These are phyloP conservation scores for Dendrostoma leiphaemia DNA, from an alignment of 2,329 filamentous ascomycete genomes.

Conservation along the genomic window DNA sequence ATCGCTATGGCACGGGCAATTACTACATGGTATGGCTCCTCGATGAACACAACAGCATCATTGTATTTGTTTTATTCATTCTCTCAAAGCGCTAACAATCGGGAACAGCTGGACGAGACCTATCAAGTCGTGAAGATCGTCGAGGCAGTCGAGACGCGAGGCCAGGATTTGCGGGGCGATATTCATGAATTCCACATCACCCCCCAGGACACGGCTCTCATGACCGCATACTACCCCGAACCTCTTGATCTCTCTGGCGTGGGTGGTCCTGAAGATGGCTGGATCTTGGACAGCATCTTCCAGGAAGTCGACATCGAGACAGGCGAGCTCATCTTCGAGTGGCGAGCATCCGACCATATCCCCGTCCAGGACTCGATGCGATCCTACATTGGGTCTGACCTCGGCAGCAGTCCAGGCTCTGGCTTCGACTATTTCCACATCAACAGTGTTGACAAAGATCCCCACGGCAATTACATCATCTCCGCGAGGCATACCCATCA, in stretches of 20 bases:
- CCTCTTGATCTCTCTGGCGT: slow-evolving; percentile 28
- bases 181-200: slow-evolving; percentile 44
- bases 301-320: slow-evolving; percentile 37
- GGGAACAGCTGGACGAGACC: slow-evolving; percentile 10
- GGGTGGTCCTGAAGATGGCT: slow-evolving; percentile 30
- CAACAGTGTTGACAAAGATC: slow-evolving; percentile 34
- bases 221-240: slow-evolving; percentile 39
- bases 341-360: slow-evolving; percentile 34
- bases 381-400: slow-evolving; percentile 25
- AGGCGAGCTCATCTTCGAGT: slow-evolving; percentile 34
- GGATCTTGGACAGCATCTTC: slow-evolving; percentile 36
- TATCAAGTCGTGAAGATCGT: slow-evolving; percentile 19
- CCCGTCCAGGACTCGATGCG: slow-evolving; percentile 25
- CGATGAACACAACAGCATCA: too few relatives aligned
- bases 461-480: slow-evolving; percentile 35
- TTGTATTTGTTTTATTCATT: neutral
- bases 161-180: slow-evolving; percentile 31
- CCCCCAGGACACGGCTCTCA: slow-evolving; percentile 36
- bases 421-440: slow-evolving; percentile 38
- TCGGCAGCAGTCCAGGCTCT: slow-evolving; percentile 27
- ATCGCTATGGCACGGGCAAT: slow-evolving; percentile 16
- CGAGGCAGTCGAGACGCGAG: slow-evolving; percentile 24
- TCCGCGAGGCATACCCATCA: slow-evolving; percentile 31
- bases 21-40: slow-evolving; percentile 18
- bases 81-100: neutral